phyloP scores from a whole-genome alignment of 1,284 basidiomycete species.

The Pyrrhoderma noxium region DNA sequence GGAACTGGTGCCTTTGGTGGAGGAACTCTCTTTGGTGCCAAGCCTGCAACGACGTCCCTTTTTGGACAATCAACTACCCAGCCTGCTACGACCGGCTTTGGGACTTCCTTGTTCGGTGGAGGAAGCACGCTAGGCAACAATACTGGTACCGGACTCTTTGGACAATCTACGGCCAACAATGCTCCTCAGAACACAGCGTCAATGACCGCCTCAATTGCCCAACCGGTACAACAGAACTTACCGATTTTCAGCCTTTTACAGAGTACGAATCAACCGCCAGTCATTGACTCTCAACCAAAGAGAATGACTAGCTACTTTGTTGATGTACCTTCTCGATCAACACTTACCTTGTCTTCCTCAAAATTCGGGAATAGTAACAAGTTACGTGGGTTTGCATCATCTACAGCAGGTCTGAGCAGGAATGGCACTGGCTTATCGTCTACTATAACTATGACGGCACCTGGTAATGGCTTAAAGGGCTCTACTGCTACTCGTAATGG shows the following conservation, averaged over 20 bases:
- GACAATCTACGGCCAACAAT: slow-evolving; percentile 32
- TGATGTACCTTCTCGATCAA: slow-evolving; percentile 57
- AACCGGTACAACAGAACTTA: slow-evolving; percentile 83
- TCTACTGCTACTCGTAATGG: no score
- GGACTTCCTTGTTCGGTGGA: slow-evolving; percentile 43
- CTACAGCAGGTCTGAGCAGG: slow-evolving; percentile 32
- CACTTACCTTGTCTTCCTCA: slow-evolving; percentile 52
- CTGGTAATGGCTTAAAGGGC: neutral
- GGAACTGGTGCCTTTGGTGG: slow-evolving; percentile 25
- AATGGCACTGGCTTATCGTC: slow-evolving; percentile 29
- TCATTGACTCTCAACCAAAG: slow-evolving; percentile 55
- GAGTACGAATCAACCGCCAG: slow-evolving; percentile 53
- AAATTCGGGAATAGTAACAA: slow-evolving; percentile 55
- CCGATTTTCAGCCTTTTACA: slow-evolving; percentile 71
- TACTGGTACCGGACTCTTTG: slow-evolving; percentile 27
- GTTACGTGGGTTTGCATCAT: slow-evolving; percentile 56
- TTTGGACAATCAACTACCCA: slow-evolving; percentile 23
- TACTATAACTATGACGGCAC: slow-evolving; percentile 34
- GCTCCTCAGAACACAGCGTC: slow-evolving; percentile 37
- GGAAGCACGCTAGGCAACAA: slow-evolving; percentile 25
- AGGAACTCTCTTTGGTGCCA: slow-evolving; percentile 22
- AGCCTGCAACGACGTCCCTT: slow-evolving; percentile 18
- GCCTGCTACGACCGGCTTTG: slow-evolving; percentile 27
- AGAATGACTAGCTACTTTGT: slow-evolving; percentile 68
- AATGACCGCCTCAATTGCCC: slow-evolving; percentile 80